phyloP scores from a whole-genome alignment of 768 basidiomycete genomes.

The Agrocybe chaxingu region DNA sequence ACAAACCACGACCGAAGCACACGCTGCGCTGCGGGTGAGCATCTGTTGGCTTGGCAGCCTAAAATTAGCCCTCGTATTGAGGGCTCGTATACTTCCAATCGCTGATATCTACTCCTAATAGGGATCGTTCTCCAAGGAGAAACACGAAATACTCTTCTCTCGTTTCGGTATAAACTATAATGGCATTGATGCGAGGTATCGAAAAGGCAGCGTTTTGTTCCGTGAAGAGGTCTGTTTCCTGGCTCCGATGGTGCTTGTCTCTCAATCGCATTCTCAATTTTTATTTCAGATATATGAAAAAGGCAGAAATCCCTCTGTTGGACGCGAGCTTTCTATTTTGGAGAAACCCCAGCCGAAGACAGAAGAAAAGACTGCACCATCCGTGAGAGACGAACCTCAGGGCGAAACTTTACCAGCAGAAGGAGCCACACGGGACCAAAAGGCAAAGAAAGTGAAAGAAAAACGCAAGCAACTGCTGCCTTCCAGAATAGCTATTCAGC shows the following conservation, averaged over 20 bases:
- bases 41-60: background rate
- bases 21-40: conserved; percentile 70
- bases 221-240: conserved; percentile 41
- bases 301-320: background rate
- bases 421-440: conserved; percentile 13
- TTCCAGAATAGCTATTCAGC: conserved; percentile 52
- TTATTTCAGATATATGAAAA: background rate
- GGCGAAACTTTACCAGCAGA: conserved; percentile 6
- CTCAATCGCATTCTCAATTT: background rate
- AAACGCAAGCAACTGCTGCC: conserved; percentile 32
- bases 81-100: background rate
- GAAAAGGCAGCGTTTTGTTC: conserved; percentile 84
- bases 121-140: conserved; percentile 88
- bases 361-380: background rate
- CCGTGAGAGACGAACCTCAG: background rate
- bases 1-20: conserved; percentile 74
- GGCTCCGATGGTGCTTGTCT: background rate
- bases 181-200: conserved; percentile 59
- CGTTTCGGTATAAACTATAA: conserved; percentile 90
- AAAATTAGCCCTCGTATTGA: background rate
- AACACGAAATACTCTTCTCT: conserved; percentile 87
- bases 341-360: background rate
- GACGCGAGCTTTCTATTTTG: background rate
- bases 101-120: conserved; percentile 23
- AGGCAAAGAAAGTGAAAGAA: conserved; percentile 15